Conservation (phyloP, 164 flowering plant genomes). For the Vitis rotundifolia region DNA sequence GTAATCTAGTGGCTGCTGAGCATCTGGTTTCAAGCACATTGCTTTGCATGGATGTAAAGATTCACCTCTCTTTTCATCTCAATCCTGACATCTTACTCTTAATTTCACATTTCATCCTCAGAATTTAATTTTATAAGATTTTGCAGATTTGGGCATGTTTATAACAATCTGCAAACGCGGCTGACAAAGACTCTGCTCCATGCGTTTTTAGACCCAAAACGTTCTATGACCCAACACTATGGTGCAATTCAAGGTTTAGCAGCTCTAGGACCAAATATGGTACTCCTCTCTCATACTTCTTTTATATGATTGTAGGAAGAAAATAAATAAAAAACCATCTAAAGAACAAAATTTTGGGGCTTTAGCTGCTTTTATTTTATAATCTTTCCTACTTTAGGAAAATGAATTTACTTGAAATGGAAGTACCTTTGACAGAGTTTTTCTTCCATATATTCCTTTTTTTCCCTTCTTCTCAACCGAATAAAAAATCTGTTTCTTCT, state of each 20-base stretch:
- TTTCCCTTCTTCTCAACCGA: neutral
- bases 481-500: no score
- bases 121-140: neutral
- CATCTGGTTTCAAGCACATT: neutral
- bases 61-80: neutral
- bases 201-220: constrained; percentile 86
- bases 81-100: neutral
- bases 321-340: neutral
- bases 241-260: constrained; percentile 96
- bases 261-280: constrained; percentile 90
- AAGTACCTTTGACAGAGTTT: neutral
- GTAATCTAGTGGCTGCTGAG: neutral
- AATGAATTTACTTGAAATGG: neutral
- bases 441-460: neutral
- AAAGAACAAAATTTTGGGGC: neutral
- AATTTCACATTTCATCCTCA: neutral
- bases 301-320: no score
- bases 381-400: neutral
- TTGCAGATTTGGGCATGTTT: constrained; percentile 85
- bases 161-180: constrained; percentile 82
- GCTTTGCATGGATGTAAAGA: neutral
- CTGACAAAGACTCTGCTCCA: constrained; percentile 79
- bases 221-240: constrained; percentile 85
- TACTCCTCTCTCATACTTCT: constrained; percentile 32
- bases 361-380: neutral